These are phyloP conservation scores for Coemansia sp. DNA, from an alignment of 192 early-diverging fungal species.

Conservation along the genomic window DNA sequence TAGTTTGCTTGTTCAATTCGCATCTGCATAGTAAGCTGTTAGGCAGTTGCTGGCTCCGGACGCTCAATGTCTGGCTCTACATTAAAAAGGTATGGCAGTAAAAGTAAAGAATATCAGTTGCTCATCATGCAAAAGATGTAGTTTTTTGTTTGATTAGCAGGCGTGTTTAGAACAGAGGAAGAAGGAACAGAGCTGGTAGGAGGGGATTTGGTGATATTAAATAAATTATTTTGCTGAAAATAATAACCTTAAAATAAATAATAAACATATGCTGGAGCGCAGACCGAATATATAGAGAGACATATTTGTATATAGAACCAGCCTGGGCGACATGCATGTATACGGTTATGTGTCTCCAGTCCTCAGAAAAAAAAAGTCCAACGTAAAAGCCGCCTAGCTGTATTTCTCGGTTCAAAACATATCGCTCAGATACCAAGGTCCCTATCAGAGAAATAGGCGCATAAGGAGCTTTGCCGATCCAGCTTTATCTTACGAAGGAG, in stretches of 20 bases:
- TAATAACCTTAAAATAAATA: background rate
- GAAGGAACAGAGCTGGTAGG: background rate
- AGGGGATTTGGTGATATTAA: background rate
- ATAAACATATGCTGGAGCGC: background rate
- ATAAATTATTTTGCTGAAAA: background rate
- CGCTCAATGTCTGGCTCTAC: constrained; percentile 42
- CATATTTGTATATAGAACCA: background rate
- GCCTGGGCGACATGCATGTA: background rate
- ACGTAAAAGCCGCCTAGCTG: no score
- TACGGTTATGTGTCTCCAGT: no score
- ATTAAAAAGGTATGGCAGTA: constrained; percentile 4
- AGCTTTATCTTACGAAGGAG: no score
- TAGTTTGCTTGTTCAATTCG: background rate
- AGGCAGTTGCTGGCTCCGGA: constrained; percentile 8
- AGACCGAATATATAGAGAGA: background rate
- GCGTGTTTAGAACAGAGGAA: background rate
- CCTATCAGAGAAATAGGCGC: background rate
- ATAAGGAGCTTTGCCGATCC: no score
- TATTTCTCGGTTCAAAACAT: background rate
- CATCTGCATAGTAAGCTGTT: background rate
- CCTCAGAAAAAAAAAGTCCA: no score
- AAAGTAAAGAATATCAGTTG: background rate
- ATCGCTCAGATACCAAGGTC: background rate
- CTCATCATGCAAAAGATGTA: no score
- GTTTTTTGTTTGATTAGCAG: background rate